A percentile compares a stretch with the other conserved stretches of the same genome.
These are phyloP conservation scores for Tolypocladium inflatum DNA, from an alignment of 2,329 filamentous ascomycete genomes.

Conservation along the genomic window DNA sequence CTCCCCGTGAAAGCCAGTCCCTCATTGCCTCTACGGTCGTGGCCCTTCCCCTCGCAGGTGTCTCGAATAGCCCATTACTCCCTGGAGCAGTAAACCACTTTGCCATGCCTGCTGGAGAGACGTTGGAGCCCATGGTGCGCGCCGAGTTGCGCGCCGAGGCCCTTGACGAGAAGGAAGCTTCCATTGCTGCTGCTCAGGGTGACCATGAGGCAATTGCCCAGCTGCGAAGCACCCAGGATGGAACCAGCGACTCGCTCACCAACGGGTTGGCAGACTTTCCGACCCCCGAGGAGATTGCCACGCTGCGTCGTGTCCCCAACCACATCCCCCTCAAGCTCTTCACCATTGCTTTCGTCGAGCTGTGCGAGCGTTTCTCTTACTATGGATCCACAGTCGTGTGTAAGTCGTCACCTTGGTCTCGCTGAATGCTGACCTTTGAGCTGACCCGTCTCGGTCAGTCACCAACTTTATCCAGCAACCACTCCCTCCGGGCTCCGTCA, in stretches of 20 bases:
- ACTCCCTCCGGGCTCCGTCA: slow-evolving; percentile 42
- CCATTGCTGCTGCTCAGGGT: neutral
- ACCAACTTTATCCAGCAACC: slow-evolving; percentile 53
- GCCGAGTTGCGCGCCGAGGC: neutral
- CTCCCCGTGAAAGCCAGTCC: neutral
- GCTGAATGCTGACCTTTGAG: neutral
- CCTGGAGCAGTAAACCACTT: neutral
- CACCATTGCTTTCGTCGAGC: slow-evolving; percentile 62
- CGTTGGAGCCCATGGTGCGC: neutral
- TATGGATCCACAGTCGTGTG: slow-evolving; percentile 62
- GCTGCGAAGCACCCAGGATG: neutral
- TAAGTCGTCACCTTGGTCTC: neutral
- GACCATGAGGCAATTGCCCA: neutral
- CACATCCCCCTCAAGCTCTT: slow-evolving; percentile 57
- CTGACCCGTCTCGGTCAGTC: slow-evolving; percentile 10
- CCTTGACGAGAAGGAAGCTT: neutral
- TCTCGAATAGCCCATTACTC: neutral
- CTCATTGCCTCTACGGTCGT: neutral
- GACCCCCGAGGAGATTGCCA: slow-evolving; percentile 51
- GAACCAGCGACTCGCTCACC: neutral
- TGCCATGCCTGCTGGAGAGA: neutral
- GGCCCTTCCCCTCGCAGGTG: neutral
- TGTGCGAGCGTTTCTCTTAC: slow-evolving; percentile 71
- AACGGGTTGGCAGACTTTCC: slow-evolving; percentile 27
- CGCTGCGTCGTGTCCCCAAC: slow-evolving; percentile 54